These are phyloP conservation scores for Chaetothyriales sp. DNA, from an alignment of 2,329 filamentous ascomycete genomes.

Conservation along the genomic window DNA sequence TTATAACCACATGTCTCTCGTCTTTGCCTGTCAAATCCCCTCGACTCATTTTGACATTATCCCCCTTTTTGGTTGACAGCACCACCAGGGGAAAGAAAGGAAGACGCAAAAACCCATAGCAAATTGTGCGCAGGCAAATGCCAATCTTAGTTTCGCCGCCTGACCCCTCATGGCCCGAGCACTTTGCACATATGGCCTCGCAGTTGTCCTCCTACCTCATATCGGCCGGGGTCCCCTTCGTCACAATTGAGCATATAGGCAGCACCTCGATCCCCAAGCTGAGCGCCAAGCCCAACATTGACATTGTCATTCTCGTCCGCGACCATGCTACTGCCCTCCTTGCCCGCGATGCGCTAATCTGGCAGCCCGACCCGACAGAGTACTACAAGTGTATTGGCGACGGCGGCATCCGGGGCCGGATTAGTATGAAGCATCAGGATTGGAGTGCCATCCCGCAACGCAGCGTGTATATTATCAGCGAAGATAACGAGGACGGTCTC, in stretches of 20 bases:
- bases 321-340: conserved; percentile 2
- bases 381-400: conserved; percentile 15
- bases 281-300: conserved; percentile 15
- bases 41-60: background rate
- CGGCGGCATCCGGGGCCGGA: conserved; percentile 14
- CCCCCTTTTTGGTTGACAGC: too few relatives aligned
- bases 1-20: background rate
- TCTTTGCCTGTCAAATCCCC: background rate
- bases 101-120: background rate
- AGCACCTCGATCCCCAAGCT: conserved; percentile 13
- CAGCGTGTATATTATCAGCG: conserved; percentile 15
- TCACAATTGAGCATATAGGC: conserved; percentile 16
- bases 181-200: conserved; percentile 7
- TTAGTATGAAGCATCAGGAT: conserved; percentile 12
- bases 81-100: too few relatives aligned
- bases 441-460: conserved; percentile 3
- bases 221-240: conserved; percentile 3
- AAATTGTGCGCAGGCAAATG: background rate
- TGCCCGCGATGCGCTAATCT: conserved; percentile 11
- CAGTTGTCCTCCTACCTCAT: conserved; percentile 9
- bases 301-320: conserved; percentile 14
- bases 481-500: conserved; percentile 7
- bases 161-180: conserved; percentile 9
- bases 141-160: conserved; percentile 4
- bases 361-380: conserved; percentile 10